Base-by-base conservation (phyloP, 2,329 filamentous ascomycete species). In the Monilinia fructicola region DNA sequence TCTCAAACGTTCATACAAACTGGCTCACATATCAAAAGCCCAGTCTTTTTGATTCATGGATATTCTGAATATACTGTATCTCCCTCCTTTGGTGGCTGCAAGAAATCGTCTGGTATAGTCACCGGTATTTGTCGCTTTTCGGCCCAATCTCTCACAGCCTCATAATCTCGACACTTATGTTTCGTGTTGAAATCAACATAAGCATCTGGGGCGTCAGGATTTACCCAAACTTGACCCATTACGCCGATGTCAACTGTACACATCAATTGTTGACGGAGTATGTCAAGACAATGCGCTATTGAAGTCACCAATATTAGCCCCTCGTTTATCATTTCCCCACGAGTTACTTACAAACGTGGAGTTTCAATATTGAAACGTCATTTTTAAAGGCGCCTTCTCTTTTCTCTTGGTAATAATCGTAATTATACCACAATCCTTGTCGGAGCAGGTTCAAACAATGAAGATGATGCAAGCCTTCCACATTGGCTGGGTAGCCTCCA, bases 131-230 rank as follows among this genome's bases (percentile, higher is more conserved):
- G 83, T 67, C 81, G 78, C 53, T 74, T 74, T 69, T 83, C 78
- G 0, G 83, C 82, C 82, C 82, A 86, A 44, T 74, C 68, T 23
- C 82, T 76, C 26, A 85, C 77, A 1, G 77, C 79, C 40, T 85
- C 82, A 64, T 81, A 85, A 70, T 85, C 81, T 5, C 80, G 78
- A 70, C 84, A 85, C 48, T 77, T 78, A 69, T 85, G 84, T 67
- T 79, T 74, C 0, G 81, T 85, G 68, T 83, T 84, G 75, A 86
- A 85, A 72, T 86, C 82, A 3, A 83, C 80, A 69, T 81, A 84
- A 3, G 73, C 70, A 58, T 72, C 73, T 1, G 79, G 78, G 11
- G 75, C 74, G 11, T 75, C 69, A 14, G 71, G 71, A 48, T 83
- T 78, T 69, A 80, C 80, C 83, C 83, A 86, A 10, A 85, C 75